Percentiles rank a stretch among this genome's conserved stretches.
Evolutionary conservation across 805 yeast genomes (phyloP).

Genomic region (Torulaspora quercuum): DNA sequence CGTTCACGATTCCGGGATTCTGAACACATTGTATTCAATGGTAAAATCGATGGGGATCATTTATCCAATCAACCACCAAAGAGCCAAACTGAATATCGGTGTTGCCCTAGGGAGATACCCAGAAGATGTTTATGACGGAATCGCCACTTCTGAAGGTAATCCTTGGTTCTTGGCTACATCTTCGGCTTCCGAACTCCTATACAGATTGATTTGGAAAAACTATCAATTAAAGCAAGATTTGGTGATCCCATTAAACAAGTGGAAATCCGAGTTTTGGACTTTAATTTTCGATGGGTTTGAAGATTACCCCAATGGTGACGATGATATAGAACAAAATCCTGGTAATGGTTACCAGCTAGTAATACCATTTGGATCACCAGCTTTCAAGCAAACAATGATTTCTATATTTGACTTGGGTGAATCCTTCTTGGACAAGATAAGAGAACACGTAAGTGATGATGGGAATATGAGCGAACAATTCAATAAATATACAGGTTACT

Average conservation of each 20-base stretch:
- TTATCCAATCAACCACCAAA: conserved; percentile 69
- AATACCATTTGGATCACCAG: conserved; percentile 36
- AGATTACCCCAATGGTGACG: conserved; percentile 9
- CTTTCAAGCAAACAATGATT: conserved; percentile 45
- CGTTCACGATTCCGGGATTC: conserved; percentile 52
- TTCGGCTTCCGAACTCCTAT: conserved; percentile 61
- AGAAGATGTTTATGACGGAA: conserved; percentile 84
- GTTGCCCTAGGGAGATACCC: conserved; percentile 89
- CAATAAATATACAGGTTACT: conserved; percentile 71
- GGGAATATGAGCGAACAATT: conserved; percentile 90
- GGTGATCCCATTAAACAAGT: conserved; percentile 34
- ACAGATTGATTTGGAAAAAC: conserved; percentile 49
- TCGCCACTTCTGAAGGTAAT: conserved; percentile 69
- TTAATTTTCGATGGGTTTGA: conserved; percentile 20
- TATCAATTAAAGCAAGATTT: conserved; percentile 43
- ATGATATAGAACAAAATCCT: too few species aligned
- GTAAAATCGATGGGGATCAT: conserved; percentile 65
- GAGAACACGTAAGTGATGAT: conserved; percentile 54
- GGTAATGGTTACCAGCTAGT: conserved; percentile 19
- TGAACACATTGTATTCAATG: conserved; percentile 62
- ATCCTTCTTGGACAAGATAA: conserved; percentile 57
- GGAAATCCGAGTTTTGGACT: conserved; percentile 29
- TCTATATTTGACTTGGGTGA: conserved; percentile 58
- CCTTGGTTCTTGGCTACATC: conserved; percentile 90
- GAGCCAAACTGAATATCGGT: conserved; percentile 41